These are phyloP conservation scores for Leishmania turanica DNA, from an alignment of 208 protist species.

Conservation along the genomic window DNA sequence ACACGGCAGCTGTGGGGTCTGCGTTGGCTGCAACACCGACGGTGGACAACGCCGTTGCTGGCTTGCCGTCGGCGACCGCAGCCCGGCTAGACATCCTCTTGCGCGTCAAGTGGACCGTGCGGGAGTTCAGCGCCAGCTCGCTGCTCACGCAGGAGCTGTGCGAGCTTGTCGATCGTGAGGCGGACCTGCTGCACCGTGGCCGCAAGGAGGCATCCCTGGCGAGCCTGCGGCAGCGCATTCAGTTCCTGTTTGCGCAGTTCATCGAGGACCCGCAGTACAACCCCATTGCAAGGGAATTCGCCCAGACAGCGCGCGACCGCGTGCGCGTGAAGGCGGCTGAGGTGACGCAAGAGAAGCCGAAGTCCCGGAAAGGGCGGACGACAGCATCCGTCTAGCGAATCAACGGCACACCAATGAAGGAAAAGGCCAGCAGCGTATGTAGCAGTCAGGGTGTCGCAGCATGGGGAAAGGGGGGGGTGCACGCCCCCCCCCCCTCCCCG, in stretches of 20 bases:
- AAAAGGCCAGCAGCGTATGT: not conserved
- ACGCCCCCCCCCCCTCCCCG: not conserved
- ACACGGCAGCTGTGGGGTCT: not conserved
- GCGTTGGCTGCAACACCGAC: not conserved
- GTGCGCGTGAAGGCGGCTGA: conserved; percentile 28
- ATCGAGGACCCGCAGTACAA: conserved; percentile 96
- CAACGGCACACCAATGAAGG: not conserved
- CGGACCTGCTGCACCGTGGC: conserved; percentile 95
- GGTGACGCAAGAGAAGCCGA: conserved; percentile 5
- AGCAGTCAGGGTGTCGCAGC: not conserved
- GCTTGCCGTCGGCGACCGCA: conserved; percentile 33
- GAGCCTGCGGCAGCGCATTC: conserved; percentile 88
- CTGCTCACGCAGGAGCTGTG: conserved; percentile 88
- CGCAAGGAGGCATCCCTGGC: conserved; percentile 63
- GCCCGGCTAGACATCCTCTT: conserved; percentile 95
- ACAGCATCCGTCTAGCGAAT: not conserved
- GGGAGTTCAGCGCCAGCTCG: conserved; percentile 88
- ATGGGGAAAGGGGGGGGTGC: not conserved
- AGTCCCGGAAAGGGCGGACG: not conserved
- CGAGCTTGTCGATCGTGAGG: conserved; percentile 97
- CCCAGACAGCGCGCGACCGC: conserved; percentile 57
- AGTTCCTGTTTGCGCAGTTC: conserved; percentile 94
- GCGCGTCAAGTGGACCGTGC: conserved; percentile 98
- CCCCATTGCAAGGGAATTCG: conserved; percentile 82
- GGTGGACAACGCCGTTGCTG: not conserved